phyloP scores from a whole-genome alignment of 2,329 filamentous ascomycete genomes.

The Cercospora sesami region DNA sequence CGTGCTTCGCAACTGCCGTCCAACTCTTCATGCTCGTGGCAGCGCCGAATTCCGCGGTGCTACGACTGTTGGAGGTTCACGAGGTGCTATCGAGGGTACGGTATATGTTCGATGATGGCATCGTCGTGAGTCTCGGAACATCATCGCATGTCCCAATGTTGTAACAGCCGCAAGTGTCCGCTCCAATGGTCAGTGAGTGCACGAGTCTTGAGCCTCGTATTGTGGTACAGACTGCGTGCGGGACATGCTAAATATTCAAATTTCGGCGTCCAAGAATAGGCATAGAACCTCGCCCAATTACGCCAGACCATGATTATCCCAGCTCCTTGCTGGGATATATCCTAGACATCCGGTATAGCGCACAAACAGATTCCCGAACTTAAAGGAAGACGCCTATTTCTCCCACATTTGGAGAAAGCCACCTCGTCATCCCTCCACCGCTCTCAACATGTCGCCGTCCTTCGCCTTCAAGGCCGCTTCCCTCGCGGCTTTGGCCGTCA shows the following conservation, averaged over 20 bases:
- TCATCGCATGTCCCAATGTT: too few relatives aligned
- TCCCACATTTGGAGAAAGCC: background rate
- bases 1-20: too few relatives aligned
- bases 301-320: background rate
- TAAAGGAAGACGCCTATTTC: background rate
- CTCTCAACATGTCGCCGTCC: background rate
- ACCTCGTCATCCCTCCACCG: background rate
- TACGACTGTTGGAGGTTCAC: too few relatives aligned
- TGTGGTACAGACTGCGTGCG: background rate
- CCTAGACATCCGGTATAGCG: background rate
- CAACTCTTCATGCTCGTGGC: too few relatives aligned
- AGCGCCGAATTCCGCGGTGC: too few relatives aligned
- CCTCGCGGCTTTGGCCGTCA: constrained; percentile 11
- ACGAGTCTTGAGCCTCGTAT: background rate
- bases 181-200: too few relatives aligned
- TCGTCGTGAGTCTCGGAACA: too few relatives aligned
- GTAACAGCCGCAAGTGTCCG: too few relatives aligned
- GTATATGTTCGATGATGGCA: too few relatives aligned
- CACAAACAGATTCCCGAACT: background rate
- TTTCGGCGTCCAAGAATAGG: background rate
- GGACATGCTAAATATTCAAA: background rate
- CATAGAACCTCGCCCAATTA: background rate
- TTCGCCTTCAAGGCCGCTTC: constrained; percentile 7
- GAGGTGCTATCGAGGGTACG: too few relatives aligned
- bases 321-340: background rate